These are phyloP conservation scores for Eucalyptus marginata DNA, from an alignment of 345 rosid species.

Conservation along the genomic window DNA sequence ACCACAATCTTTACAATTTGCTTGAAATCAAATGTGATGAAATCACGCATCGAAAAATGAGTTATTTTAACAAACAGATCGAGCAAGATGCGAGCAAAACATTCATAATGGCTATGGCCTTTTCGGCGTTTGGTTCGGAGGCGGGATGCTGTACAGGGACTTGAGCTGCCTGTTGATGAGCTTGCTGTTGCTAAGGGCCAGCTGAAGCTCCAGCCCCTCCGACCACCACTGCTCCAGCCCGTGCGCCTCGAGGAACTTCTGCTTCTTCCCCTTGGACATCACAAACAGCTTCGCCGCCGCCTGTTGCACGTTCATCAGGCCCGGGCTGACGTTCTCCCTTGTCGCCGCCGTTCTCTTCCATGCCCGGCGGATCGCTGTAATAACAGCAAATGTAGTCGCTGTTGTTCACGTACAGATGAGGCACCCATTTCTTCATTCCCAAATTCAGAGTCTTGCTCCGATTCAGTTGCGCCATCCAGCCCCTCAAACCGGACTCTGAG, in stretches of 20 bases:
- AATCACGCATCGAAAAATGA: background rate
- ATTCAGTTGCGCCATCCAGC: constrained; percentile 43
- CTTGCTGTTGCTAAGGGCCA: constrained; percentile 58
- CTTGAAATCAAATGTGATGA: background rate
- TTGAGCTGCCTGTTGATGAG: constrained; percentile 82
- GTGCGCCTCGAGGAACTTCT: constrained; percentile 89
- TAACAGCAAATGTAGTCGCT: constrained; percentile 88
- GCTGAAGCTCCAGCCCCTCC: constrained; percentile 65
- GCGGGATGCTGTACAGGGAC: constrained; percentile 56
- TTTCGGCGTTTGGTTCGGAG: constrained; percentile 9
- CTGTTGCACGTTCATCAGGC: constrained; percentile 17
- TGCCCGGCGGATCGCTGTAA: constrained; percentile 47
- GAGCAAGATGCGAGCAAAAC: background rate
- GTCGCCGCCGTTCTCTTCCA: constrained; percentile 10
- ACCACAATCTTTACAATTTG: background rate
- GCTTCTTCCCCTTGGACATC: constrained; percentile 85
- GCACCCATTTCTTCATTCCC: constrained; percentile 66
- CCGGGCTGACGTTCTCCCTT: constrained; percentile 46
- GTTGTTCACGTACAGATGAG: constrained; percentile 80
- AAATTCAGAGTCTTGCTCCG: constrained; percentile 20
- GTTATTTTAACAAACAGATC: background rate
- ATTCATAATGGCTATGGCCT: background rate
- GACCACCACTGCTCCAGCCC: constrained; percentile 99
- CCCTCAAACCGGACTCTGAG: constrained; percentile 30
- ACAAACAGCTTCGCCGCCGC: constrained; percentile 83